Base-by-base conservation (phyloP, 768 basidiomycete genomes). In the Podaxis sp. region DNA sequence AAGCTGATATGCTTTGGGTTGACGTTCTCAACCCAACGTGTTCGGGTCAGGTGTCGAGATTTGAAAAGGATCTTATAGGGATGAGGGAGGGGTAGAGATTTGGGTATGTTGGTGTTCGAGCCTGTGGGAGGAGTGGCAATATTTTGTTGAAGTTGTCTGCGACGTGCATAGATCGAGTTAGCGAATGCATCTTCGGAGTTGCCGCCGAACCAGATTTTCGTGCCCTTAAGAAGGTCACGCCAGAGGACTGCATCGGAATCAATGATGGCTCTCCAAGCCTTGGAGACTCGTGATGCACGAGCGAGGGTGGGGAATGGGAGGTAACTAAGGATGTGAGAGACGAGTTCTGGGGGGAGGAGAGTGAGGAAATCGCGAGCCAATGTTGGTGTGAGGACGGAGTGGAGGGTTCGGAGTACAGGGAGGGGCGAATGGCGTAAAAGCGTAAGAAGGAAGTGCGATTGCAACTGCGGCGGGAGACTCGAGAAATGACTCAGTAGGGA, bases 341-440 rank as follows among this genome's bases (percentile, higher is more conserved):
- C 90, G 40, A 99, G 86, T 69, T 99, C 96, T 37, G 92, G 88
- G 4, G 97, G 97, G 9, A 98, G 85, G 41, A 93, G 84, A 2
- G 91, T 89, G 66, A 98, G 83, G 73, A 98, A 99, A 75, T 99
- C 97, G 67, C 96, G 90, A 22, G 94, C 93, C 29, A 98, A 80
- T 2, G 94, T 94, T 25, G 91, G 93, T 0, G 91, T 89, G 67
- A 98, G 81, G 68, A 98, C 91, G 38, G 90, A 88, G 70, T 96
- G 90, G 15, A 98, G 76, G 0, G 91, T 91, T 56, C 96, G 90
- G 27, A 99, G 82, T 40, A 98, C 96, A 3, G 94, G 89, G 19
- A 96, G 84, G 2, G 95, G 89, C 4, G 95, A 94, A 68, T 96
- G 93, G 63, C 94, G 90, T 36, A 99, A 80, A 62, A 98, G 86